Conservation (phyloP, 1,284 basidiomycete genomes). For the Exobasidium cylindrosporum region DNA sequence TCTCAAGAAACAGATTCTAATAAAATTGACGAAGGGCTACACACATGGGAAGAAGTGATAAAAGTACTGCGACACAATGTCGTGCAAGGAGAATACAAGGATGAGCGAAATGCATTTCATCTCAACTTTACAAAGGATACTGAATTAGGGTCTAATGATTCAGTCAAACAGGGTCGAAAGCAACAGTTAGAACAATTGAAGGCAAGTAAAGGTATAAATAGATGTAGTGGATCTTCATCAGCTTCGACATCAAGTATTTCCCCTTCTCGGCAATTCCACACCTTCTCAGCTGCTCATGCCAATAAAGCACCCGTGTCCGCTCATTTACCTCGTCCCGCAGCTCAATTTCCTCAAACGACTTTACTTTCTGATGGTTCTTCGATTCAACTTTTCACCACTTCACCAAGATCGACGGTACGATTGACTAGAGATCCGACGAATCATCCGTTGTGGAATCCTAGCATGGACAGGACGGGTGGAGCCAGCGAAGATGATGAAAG, state of each 20-base stretch:
- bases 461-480: constrained; percentile 23
- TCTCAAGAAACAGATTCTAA: constrained; percentile 29
- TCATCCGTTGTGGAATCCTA: constrained; percentile 53
- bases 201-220: background rate
- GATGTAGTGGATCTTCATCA: background rate
- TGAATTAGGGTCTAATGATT: constrained; percentile 7
- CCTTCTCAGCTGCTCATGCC: background rate
- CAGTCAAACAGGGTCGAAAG: background rate
- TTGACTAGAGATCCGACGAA: constrained; percentile 51
- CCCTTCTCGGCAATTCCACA: background rate
- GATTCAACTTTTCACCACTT: constrained; percentile 48
- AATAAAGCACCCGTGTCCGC: background rate
- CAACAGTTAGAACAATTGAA: constrained; percentile 6
- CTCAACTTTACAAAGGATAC: constrained; percentile 5
- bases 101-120: constrained; percentile 24
- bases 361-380: constrained; percentile 53
- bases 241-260: background rate
- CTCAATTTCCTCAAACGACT: constrained; percentile 41
- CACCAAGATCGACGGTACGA: constrained; percentile 36
- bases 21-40: constrained; percentile 42
- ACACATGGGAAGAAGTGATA: constrained; percentile 47
- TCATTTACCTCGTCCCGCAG: constrained; percentile 44
- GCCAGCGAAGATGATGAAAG: constrained; percentile 46
- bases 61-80: constrained; percentile 47
- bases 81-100: constrained; percentile 45